A percentile compares a stretch with the other conserved stretches of the same genome.
These are phyloP conservation scores for Umbelopsis vinacea DNA, from an alignment of 192 early-diverging fungal genomes.

Conservation along the genomic window DNA sequence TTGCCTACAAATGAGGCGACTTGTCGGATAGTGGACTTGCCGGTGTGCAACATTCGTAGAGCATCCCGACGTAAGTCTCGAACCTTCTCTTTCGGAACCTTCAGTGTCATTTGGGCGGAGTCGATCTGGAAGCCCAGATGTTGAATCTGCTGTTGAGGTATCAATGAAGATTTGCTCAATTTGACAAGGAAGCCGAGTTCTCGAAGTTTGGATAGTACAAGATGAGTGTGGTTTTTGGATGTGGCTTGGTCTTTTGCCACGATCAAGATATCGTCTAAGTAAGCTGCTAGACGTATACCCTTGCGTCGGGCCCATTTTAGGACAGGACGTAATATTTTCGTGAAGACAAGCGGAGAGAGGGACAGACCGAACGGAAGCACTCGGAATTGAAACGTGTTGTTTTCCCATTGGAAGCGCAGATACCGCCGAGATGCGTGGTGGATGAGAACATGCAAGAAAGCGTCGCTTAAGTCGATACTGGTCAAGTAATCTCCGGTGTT, in stretches of 20 bases:
- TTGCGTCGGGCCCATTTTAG: neutral
- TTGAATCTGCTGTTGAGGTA: neutral
- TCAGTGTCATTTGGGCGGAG: neutral
- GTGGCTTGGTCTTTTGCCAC: neutral
- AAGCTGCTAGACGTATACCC: neutral
- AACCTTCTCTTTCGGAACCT: neutral
- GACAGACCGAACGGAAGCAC: slow-evolving; percentile 42
- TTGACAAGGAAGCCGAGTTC: neutral
- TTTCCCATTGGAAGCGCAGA: slow-evolving; percentile 40
- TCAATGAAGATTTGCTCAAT: neutral
- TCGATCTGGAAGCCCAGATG: neutral
- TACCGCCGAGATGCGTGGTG: slow-evolving; percentile 12
- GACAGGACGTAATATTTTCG: slow-evolving; percentile 21
- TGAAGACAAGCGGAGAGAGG: slow-evolving; percentile 38
- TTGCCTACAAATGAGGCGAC: neutral
- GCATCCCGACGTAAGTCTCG: neutral
- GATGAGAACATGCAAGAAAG: slow-evolving; percentile 24
- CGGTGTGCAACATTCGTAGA: neutral
- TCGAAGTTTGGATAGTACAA: neutral
- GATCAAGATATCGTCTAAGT: neutral
- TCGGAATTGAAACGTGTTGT: slow-evolving; percentile 32
- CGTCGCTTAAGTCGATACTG: slow-evolving; percentile 40
- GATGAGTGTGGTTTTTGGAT: neutral
- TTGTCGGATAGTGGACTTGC: neutral
- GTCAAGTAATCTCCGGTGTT: slow-evolving; percentile 30